Evolutionary conservation across 2,329 filamentous ascomycete genomes (phyloP).

Genomic region (Sporothrix phasma): DNA sequence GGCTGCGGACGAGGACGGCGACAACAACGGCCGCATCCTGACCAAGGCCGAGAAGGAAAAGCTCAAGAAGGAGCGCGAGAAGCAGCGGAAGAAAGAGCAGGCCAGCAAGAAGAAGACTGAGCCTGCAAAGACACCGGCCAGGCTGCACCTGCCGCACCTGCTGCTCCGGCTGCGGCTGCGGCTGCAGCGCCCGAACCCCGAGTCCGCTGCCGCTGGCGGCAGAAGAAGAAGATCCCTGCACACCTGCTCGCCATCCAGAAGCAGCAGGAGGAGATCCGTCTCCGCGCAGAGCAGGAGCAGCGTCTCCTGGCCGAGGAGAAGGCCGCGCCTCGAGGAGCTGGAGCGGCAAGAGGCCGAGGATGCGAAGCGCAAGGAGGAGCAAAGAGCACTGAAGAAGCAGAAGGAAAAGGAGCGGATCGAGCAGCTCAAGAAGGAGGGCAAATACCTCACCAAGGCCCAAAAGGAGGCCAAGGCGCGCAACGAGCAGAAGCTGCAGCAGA

Average conservation of each 20-base stretch:
- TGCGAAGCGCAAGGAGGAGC: slow-evolving; percentile 58
- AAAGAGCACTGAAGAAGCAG: slow-evolving; percentile 69
- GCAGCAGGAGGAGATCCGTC: slow-evolving; percentile 69
- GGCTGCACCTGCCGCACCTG: background rate
- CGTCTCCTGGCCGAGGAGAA: slow-evolving; percentile 52
- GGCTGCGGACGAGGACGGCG: slow-evolving; percentile 38
- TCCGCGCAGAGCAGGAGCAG: slow-evolving; percentile 54
- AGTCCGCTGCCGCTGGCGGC: slow-evolving; percentile 42
- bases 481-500: slow-evolving; percentile 73
- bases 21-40: slow-evolving; percentile 59
- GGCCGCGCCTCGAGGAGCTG: slow-evolving; percentile 53
- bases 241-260: slow-evolving; percentile 65
- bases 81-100: slow-evolving; percentile 98
- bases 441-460: slow-evolving; percentile 77
- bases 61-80: slow-evolving; percentile 95
- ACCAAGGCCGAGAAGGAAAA: slow-evolving; percentile 99
- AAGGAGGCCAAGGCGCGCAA: slow-evolving; percentile 71
- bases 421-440: slow-evolving; percentile 79
- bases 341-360: slow-evolving; percentile 59
- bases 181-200: slow-evolving; percentile 39
- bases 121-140: slow-evolving; percentile 33
- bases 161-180: background rate
- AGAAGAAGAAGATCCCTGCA: slow-evolving; percentile 85
- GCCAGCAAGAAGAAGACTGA: slow-evolving; percentile 74
- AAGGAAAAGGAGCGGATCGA: slow-evolving; percentile 80